These are phyloP conservation scores for Pythium oligandrum DNA, from an alignment of 352 stramenopile genomes.

Conservation along the genomic window DNA sequence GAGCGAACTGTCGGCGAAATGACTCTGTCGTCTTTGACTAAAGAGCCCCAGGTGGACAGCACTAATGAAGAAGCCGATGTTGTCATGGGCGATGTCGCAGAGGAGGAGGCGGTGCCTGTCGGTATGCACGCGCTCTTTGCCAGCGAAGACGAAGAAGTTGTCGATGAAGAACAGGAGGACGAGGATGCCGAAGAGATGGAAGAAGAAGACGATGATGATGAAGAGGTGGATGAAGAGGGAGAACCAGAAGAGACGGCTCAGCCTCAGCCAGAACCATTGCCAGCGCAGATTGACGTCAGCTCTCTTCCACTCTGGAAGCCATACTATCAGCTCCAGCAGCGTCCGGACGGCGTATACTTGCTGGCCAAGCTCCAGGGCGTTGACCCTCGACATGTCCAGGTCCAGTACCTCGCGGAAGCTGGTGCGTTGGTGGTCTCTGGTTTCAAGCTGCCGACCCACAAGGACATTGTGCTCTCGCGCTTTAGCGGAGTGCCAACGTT, in stretches of 20 bases:
- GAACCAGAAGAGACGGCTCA: slow-evolving; percentile 12
- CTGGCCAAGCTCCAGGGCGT: slow-evolving; percentile 25
- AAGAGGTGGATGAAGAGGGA: slow-evolving; percentile 10
- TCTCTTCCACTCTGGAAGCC: slow-evolving; percentile 46
- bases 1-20: slow-evolving; percentile 22
- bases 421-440: slow-evolving; percentile 41
- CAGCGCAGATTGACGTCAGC: slow-evolving; percentile 14
- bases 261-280: neutral
- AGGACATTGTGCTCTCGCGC: slow-evolving; percentile 47
- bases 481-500: slow-evolving; percentile 53
- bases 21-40: neutral
- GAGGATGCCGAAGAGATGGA: slow-evolving; percentile 12
- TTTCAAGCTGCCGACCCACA: slow-evolving; percentile 48
- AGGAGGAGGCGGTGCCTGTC: neutral
- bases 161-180: slow-evolving; percentile 15
- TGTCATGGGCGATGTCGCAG: neutral
- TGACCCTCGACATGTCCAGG: slow-evolving; percentile 26
- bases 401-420: slow-evolving; percentile 35
- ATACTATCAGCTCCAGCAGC: slow-evolving; percentile 58
- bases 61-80: neutral
- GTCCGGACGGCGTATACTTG: slow-evolving; percentile 38
- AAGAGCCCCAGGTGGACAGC: neutral
- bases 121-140: neutral
- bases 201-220: slow-evolving; percentile 13
- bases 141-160: slow-evolving; percentile 8